Evolutionary conservation across 2,329 filamentous ascomycete genomes (phyloP), one percentile per base, ranked within the genome.

Genomic region (Diaporthe citrichinensis): DNA sequence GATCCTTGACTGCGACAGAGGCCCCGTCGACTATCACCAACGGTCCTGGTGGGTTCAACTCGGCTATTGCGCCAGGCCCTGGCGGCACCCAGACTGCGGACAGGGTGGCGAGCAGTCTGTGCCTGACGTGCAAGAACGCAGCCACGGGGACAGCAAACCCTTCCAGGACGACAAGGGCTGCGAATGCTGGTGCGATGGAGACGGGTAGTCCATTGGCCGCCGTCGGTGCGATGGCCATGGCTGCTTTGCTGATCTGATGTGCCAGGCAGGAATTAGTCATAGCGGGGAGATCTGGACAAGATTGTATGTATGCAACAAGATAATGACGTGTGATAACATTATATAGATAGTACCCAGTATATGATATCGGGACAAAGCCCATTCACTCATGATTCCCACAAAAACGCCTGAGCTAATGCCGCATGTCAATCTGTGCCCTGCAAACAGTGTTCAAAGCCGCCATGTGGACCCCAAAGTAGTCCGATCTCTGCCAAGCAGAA

Each of bases 21-120:
- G 59, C 44, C 9, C 68, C 74, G 9, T 39, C 74, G 12, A 73
- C 74, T 3, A 62, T 75, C 39, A 73, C 74, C 6, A 34, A 36
- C 2, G 69, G 44, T 5, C 31, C 51, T 9, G 51, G 53, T 20
- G 58, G 51, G 1, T n/a, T 61, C 10, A 53, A 7, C 28, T 61
- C 74, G 12, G 49, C 49, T 9, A 15, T 68, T 0, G 59, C 25
- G 23, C 49, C 74, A 0, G 69, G 74, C 0, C 51, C 69, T 4
- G 51, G 72, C 34, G 69, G 17, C 23, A 62, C 57, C 20, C n/a
- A 55, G 36, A 67, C 53, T 3, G 44, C 34, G 15, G n/a, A 14
- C 15, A 68, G n/a, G 20, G 51, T 51, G n/a, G 71, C 69, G 49
- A 72, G 62, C 5, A 71, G 65, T 3, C n/a, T 44, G 39, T 74